phyloP scores from a whole-genome alignment of 2,329 filamentous ascomycete species.

The Colletotrichum tabaci region DNA sequence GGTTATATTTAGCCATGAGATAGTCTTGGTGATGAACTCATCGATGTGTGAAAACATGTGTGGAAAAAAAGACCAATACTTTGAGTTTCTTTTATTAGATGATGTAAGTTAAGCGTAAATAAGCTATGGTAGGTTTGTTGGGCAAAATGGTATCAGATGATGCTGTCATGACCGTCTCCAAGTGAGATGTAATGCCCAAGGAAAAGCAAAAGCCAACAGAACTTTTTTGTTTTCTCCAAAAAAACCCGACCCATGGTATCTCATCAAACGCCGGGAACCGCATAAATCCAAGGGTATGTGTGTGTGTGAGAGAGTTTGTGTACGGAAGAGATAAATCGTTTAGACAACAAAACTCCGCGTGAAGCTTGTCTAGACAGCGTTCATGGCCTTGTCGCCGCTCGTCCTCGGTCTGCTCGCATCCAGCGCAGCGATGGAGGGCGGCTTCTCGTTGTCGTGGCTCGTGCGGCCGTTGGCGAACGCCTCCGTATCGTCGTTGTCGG shows the following conservation, averaged over 20 bases:
- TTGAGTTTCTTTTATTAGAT: neutral
- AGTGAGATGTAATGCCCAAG: conserved; percentile 1
- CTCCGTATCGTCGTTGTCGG: conserved; percentile 52
- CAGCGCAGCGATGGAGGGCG: conserved; percentile 52
- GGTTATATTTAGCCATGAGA: neutral
- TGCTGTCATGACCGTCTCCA: neutral
- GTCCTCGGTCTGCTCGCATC: conserved; percentile 53
- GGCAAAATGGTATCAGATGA: conserved; percentile 20
- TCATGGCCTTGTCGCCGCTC: conserved; percentile 47
- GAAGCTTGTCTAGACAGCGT: conserved; percentile 41
- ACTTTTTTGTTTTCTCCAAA: neutral
- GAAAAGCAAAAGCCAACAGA: neutral
- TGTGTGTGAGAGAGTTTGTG: neutral
- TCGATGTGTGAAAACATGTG: neutral
- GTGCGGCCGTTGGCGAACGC: conserved; percentile 24
- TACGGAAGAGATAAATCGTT: neutral
- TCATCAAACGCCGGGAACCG: conserved; percentile 10
- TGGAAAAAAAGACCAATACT: neutral
- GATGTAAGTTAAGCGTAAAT: conserved; percentile 4
- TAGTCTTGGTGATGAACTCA: no score
- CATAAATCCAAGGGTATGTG: conserved; percentile 2
- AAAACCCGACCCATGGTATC: conserved; percentile 11
- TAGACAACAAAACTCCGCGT: neutral
- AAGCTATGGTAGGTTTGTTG: conserved; percentile 4
- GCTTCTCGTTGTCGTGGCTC: conserved; percentile 50